Base-by-base conservation (phyloP, 305 asterid species). In the Euphrasia arctica region DNA sequence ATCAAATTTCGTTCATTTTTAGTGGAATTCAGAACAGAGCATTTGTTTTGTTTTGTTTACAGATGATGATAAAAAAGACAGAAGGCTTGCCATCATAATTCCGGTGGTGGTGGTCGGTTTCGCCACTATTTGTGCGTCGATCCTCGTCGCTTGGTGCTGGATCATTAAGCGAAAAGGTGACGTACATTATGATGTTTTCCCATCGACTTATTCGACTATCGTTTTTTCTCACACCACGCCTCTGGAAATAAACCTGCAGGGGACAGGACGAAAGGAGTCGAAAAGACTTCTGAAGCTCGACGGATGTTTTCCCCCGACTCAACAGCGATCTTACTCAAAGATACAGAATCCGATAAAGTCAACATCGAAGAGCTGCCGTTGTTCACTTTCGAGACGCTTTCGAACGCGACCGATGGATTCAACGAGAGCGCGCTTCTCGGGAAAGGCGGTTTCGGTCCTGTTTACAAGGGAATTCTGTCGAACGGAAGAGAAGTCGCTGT, bases 401-500 rank as follows among this genome's bases (percentile, higher is more conserved):
- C 80, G 51, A 74, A 48, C 25, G 90, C 93, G 42, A 85, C 90
- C 9, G 54, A 73, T 34, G 66, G 67, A 42, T 83, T 85, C 29
- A 64, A 74, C 18, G 69, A 72, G 1, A 63, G 67, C 45, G 81
- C 69, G 63, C 80, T 72, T 14, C 93, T 85, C 4, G 93, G 90
- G 22, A 71, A 63, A 57, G 93, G 93, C 29, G 90, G 93, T 54
- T 85, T 85, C 15, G 90, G 93, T 61, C 74, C 82, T 41, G 93
- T 85, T 59, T 83, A 83, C 74, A 85, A 77, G 91, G 91, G 89
- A 62, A 55, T n/a, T 55, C 48, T 85, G 73, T 61, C 32, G 4
- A 70, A 80, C 10, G 89, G 89, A 48, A 77, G 63, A 70, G 85
- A 80, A 72, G 72, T 82, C 25, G 92, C 89, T 2, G 87, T 85